A percentile compares a stretch with the other conserved stretches of the same genome.
Conservation (phyloP, 305 asterid genomes). For the Solanum hybrid region DNA sequence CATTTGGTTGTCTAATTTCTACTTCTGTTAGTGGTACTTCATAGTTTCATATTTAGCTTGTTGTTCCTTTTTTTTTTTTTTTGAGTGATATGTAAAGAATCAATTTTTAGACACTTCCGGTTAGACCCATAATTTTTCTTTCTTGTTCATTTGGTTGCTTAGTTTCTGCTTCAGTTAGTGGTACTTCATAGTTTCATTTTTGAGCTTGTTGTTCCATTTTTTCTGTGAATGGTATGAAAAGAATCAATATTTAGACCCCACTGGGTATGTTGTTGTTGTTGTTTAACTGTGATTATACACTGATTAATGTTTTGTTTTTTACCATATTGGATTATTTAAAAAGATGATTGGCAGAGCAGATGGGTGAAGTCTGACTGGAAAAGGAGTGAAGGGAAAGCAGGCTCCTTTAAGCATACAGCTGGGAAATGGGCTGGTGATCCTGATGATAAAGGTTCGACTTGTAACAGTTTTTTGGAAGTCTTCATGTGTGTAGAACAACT, state of each 20-base stretch:
- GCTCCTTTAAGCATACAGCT: constrained; percentile 85
- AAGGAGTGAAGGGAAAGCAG: constrained; percentile 86
- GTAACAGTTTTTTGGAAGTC: background rate
- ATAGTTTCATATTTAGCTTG: background rate
- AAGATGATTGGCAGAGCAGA: constrained; percentile 80
- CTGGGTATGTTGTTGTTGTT: background rate
- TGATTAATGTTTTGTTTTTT: background rate
- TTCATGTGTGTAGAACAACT: background rate
- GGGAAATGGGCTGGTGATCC: constrained; percentile 94
- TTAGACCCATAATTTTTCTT: background rate
- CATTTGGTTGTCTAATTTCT: background rate
- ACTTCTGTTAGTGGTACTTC: background rate
- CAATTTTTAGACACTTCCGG: background rate
- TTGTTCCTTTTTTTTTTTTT: background rate
- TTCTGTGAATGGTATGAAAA: background rate
- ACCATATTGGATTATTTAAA: constrained; percentile 2
- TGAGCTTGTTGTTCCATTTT: background rate
- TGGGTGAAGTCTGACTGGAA: constrained; percentile 98
- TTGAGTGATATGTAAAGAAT: background rate
- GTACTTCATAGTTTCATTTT: background rate
- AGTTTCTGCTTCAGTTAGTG: background rate
- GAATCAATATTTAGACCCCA: background rate
- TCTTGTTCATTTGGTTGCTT: background rate
- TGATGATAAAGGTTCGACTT: constrained; percentile 67
- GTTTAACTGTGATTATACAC: background rate